Evolutionary conservation across 129 eudicot species (phyloP), one percentile per base, ranked within the genome.

Genomic region (Centaurea solstitialis): DNA sequence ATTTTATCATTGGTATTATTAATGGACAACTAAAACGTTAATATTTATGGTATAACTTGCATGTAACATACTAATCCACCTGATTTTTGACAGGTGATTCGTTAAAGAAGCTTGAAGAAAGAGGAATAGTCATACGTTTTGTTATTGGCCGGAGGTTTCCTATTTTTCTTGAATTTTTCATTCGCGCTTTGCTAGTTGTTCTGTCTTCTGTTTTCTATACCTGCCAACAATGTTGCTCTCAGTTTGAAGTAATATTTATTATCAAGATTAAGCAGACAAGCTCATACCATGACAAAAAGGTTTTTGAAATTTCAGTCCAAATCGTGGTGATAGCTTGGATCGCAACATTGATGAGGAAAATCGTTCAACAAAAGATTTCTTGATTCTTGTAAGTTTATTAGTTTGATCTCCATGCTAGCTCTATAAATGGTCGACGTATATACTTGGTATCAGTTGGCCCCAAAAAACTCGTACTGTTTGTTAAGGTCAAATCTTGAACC

Each of bases 311-410:
- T 75, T 72, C 92, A 96, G 99, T 83, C 89, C 98, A 40, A 96
- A 96, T 83, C 95, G 98, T 24, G 99, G 99, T 78, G 99, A 96
- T 69, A 93, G 96, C 91, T 88, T 96, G 97, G 99, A 96, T 80
- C 99, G 93, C 78, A 77, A 79, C 79, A 89, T 96, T 84, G 96
- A 93, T 79, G 91, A 89, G 85, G 99, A 96, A 91, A 93, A 89
- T 79, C 89, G 79, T 20, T 28, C n/a, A 8, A 88, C 97, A 64
- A 88, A 91, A 30, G 99, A 96, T 83, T 92, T 96, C 87, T 81
- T 93, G 84, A 93, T 96, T 86, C 95, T 96, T 74, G 98, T 96
- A 87, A 81, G 99, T 83, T 43, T 17, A 23, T 47, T 20, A 35
- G 17, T 4, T 66, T 41, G 38, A 35, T 72, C 65, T 20, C 10